Percentiles rank a stretch among this genome's conserved stretches.
phyloP scores from a whole-genome alignment of 768 basidiomycete genomes.

The Pisolithus albus region DNA sequence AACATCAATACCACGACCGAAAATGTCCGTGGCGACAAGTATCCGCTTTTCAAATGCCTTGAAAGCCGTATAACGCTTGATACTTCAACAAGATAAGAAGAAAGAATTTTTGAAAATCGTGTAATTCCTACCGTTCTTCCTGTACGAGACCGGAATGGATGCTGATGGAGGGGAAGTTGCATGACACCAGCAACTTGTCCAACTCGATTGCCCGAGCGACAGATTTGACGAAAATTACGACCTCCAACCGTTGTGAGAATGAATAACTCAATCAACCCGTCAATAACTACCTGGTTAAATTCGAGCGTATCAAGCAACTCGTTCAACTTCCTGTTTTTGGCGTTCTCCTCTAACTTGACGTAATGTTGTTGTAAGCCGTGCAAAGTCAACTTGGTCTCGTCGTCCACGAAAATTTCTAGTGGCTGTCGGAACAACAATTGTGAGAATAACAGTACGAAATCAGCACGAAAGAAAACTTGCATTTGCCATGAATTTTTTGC shows the following conservation, averaged over 20 bases:
- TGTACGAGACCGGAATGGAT: slow-evolving; percentile 94
- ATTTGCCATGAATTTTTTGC: slow-evolving; percentile 99
- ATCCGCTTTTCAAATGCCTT: slow-evolving; percentile 99
- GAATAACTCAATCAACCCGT: not conserved
- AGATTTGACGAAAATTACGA: slow-evolving; percentile 99
- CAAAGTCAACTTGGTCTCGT: slow-evolving; percentile 96
- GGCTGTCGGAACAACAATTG: slow-evolving; percentile 48
- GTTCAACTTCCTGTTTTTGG: slow-evolving; percentile 96
- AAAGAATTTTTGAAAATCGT: not conserved
- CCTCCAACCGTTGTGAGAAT: slow-evolving; percentile 40
- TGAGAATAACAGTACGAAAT: not conserved
- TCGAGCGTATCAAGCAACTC: slow-evolving; percentile 92
- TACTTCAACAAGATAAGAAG: slow-evolving; percentile 44
- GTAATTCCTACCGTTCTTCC: slow-evolving; percentile 76
- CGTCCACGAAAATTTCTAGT: slow-evolving; percentile 98
- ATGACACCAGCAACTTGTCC: slow-evolving; percentile 91
- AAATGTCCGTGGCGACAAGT: slow-evolving; percentile 97
- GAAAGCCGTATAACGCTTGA: slow-evolving; percentile 93
- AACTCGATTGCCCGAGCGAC: slow-evolving; percentile 94
- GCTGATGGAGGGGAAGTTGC: slow-evolving; percentile 97
- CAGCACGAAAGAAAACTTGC: slow-evolving; percentile 42
- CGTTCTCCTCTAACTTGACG: slow-evolving; percentile 90
- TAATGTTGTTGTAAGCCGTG: slow-evolving; percentile 99
- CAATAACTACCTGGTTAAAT: slow-evolving; percentile 80
- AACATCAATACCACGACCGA: slow-evolving; percentile 98